A percentile compares a stretch with the other conserved stretches of the same genome.
phyloP scores from a whole-genome alignment of 257 asterid species.

The Nicotiana paniculata region DNA sequence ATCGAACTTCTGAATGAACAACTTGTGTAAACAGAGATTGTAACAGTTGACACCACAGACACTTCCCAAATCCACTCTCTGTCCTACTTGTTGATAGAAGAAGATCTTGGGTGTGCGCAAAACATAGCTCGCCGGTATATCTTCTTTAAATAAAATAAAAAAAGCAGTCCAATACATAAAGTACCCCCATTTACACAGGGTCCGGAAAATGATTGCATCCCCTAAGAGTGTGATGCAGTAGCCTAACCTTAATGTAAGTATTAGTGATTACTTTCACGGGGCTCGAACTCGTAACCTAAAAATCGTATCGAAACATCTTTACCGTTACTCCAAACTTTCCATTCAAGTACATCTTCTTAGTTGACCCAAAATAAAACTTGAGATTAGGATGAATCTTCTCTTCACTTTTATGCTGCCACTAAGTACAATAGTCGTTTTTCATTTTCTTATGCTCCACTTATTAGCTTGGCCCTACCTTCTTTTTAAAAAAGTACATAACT shows the following conservation, averaged over 20 bases:
- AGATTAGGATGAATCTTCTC: background rate
- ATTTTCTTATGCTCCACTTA: background rate
- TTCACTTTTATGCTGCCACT: background rate
- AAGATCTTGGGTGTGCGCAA: background rate
- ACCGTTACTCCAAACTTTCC: too few species aligned
- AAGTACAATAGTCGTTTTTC: background rate
- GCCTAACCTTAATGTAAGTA: too few species aligned
- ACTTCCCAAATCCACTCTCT: background rate
- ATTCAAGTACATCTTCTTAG: background rate
- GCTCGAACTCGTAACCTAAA: too few species aligned
- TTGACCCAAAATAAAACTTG: background rate
- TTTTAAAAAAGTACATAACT: background rate
- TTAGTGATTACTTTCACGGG: accelerated
- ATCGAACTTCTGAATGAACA: background rate
- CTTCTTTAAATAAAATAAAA: background rate
- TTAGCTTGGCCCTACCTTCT: background rate
- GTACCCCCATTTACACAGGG: too few species aligned
- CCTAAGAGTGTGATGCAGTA: too few species aligned
- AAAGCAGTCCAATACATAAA: too few species aligned
- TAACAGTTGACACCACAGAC: background rate
- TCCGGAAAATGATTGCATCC: accelerated
- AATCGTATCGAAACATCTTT: too few species aligned
- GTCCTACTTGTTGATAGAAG: background rate
- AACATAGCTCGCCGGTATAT: background rate
- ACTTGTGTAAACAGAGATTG: background rate